Evolutionary conservation across 495 filamentous ascomycete genomes (phyloP).

Genomic region (Staphylotrichum longicolle): DNA sequence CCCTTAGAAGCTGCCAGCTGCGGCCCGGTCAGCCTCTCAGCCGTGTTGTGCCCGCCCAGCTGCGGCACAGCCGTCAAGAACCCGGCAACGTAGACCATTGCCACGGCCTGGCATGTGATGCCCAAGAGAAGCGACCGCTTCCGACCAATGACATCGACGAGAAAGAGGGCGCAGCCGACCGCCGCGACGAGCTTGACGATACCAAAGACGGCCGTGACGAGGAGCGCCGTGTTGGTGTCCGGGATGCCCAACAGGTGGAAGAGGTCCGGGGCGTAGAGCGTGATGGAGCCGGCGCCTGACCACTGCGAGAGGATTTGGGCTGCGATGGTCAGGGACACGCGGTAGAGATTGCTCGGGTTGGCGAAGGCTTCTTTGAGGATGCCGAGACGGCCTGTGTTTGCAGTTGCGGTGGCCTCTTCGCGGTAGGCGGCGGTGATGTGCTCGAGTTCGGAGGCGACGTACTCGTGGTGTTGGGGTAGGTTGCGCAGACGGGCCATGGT

Average conservation of each 20-base stretch:
- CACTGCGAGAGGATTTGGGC: constrained; percentile 64
- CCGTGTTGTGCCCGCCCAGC: constrained; percentile 36
- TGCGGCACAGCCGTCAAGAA: constrained; percentile 58
- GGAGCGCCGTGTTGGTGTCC: constrained; percentile 59
- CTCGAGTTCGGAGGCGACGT: constrained; percentile 50
- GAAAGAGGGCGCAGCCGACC: constrained; percentile 64
- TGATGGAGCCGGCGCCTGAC: constrained; percentile 69
- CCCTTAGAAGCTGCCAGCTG: constrained; percentile 46
- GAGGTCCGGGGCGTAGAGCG: constrained; percentile 63
- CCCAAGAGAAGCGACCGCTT: constrained; percentile 65
- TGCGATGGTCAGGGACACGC: constrained; percentile 57
- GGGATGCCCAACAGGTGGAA: constrained; percentile 64
- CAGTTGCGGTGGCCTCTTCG: constrained; percentile 57
- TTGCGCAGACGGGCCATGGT: constrained; percentile 52
- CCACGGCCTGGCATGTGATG: constrained; percentile 59
- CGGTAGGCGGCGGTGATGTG: constrained; percentile 50
- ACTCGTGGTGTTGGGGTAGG: constrained; percentile 48
- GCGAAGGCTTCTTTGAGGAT: constrained; percentile 60
- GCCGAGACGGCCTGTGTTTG: constrained; percentile 53
- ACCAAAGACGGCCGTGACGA: constrained; percentile 68
- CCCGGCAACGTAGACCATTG: constrained; percentile 67
- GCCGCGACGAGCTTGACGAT: constrained; percentile 66
- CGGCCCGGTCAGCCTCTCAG: constrained; percentile 31
- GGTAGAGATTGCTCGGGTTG: constrained; percentile 60
- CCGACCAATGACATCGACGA: constrained; percentile 72